Evolutionary conservation across 345 rosid genomes (phyloP).

Genomic region (Eucalyptus rudis): DNA sequence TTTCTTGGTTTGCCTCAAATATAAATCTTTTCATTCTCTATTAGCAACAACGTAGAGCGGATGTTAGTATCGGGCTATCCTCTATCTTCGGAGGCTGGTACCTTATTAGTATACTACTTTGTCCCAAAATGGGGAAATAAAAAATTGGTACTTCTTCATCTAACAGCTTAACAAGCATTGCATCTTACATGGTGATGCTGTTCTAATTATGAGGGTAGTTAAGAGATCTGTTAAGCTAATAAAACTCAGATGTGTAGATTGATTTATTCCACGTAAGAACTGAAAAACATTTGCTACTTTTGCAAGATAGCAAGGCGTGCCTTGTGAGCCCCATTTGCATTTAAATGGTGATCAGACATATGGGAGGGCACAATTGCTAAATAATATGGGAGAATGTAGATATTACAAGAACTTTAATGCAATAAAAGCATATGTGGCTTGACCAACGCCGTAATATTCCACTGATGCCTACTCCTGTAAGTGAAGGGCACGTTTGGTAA

Average conservation of each 20-base stretch:
- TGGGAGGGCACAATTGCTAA: not conserved
- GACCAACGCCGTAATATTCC: rapidly evolving
- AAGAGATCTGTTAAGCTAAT: not conserved
- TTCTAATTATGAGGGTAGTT: not conserved
- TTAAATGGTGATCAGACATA: not conserved
- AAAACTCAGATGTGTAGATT: too few species aligned
- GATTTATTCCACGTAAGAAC: not conserved
- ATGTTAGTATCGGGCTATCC: not conserved
- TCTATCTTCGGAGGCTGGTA: rapidly evolving
- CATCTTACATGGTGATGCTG: not conserved
- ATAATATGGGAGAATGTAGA: not conserved
- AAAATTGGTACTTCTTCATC: not conserved
- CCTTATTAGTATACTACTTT: not conserved
- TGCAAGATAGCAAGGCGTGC: not conserved
- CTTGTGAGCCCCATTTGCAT: not conserved
- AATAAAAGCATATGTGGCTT: not conserved
- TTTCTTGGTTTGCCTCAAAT: not conserved
- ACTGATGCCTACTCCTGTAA: rapidly evolving
- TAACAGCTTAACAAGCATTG: not conserved
- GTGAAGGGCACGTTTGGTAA: too few species aligned
- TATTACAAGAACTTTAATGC: not conserved
- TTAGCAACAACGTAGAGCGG: not conserved
- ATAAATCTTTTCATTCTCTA: not conserved
- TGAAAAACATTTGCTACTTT: not conserved
- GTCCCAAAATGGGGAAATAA: not conserved